A percentile compares a stretch with the other conserved stretches of the same genome.
These are phyloP conservation scores for Monilinia fructigena DNA, from an alignment of 2,329 filamentous ascomycete genomes.

Conservation along the genomic window DNA sequence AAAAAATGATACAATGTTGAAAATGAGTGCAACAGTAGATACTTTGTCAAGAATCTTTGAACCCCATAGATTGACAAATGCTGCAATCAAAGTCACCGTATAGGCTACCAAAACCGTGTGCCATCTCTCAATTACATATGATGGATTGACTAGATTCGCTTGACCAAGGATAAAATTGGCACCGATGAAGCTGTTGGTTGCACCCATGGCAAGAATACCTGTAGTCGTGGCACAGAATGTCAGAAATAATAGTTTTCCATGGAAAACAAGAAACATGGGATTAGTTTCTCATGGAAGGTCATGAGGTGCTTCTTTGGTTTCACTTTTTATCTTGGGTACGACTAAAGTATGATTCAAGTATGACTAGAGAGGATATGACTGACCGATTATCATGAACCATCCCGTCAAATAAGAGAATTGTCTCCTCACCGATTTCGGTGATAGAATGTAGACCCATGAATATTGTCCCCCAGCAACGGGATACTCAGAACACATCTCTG, in stretches of 20 bases:
- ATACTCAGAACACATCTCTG: constrained; percentile 57
- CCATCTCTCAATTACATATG: constrained; percentile 54
- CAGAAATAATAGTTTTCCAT: constrained; percentile 9
- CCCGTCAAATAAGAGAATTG: constrained; percentile 48
- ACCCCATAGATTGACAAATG: constrained; percentile 50
- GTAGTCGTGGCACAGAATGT: constrained; percentile 22
- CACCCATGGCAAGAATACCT: constrained; percentile 49
- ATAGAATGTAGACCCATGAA: constrained; percentile 56
- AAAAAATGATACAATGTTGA: constrained; percentile 54
- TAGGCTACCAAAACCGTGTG: constrained; percentile 55
- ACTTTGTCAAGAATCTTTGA: constrained; percentile 52
- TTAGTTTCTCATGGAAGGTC: constrained; percentile 10
- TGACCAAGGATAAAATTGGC: constrained; percentile 57
- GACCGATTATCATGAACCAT: constrained; percentile 51
- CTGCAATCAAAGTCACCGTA: constrained; percentile 46
- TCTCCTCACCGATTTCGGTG: constrained; percentile 48
- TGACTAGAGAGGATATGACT: constrained; percentile 10
- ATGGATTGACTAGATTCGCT: constrained; percentile 51
- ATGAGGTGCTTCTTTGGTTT: constrained; percentile 13
- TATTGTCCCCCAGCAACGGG: constrained; percentile 58
- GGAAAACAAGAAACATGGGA: neutral
- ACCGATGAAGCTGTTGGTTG: constrained; percentile 53
- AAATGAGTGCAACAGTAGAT: constrained; percentile 50
- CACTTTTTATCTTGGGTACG: neutral
- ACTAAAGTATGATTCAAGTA: neutral